phyloP scores from a whole-genome alignment of 2,329 filamentous ascomycete genomes.

The Orbilia brochopaga region DNA sequence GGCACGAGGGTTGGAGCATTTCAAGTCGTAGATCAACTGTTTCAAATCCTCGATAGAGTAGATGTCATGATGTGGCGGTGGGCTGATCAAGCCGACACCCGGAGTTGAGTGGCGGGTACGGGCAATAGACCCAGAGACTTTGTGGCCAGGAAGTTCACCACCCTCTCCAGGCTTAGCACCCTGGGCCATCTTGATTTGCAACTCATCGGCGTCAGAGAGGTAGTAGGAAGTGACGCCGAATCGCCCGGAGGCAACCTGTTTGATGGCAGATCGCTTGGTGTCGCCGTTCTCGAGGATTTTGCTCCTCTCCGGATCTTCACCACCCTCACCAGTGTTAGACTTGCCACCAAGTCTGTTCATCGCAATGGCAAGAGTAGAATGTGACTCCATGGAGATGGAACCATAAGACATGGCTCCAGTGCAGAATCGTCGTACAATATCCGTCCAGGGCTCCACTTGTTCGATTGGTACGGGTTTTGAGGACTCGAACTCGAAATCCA shows the following conservation, averaged over 20 bases:
- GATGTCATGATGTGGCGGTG: slow-evolving; percentile 95
- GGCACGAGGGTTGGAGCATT: slow-evolving; percentile 91
- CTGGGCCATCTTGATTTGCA: slow-evolving; percentile 99
- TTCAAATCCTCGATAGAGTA: slow-evolving; percentile 98
- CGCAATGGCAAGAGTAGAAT: slow-evolving; percentile 91
- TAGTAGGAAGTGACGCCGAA: slow-evolving; percentile 97
- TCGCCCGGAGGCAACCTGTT: slow-evolving; percentile 93
- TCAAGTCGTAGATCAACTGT: slow-evolving; percentile 95
- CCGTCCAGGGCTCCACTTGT: slow-evolving; percentile 97
- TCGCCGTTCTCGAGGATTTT: slow-evolving; percentile 87
- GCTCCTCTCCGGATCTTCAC: slow-evolving; percentile 91
- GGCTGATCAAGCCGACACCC: slow-evolving; percentile 93
- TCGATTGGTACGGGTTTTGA: slow-evolving; percentile 85
- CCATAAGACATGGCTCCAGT: slow-evolving; percentile 99
- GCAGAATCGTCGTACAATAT: slow-evolving; percentile 94
- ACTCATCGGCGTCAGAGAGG: slow-evolving; percentile 89
- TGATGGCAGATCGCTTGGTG: slow-evolving; percentile 96
- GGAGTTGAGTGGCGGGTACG: slow-evolving; percentile 94
- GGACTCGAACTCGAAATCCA: slow-evolving; percentile 96
- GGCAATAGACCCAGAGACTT: slow-evolving; percentile 92
- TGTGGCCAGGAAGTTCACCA: slow-evolving; percentile 93
- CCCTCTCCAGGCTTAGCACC: slow-evolving; percentile 97
- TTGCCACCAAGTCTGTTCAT: slow-evolving; percentile 98
- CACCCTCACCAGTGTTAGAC: slow-evolving; percentile 96
- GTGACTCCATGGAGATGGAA: slow-evolving; percentile 97